These are phyloP conservation scores for Corchorus olitorius DNA, from an alignment of 345 rosid genomes.

Conservation along the genomic window DNA sequence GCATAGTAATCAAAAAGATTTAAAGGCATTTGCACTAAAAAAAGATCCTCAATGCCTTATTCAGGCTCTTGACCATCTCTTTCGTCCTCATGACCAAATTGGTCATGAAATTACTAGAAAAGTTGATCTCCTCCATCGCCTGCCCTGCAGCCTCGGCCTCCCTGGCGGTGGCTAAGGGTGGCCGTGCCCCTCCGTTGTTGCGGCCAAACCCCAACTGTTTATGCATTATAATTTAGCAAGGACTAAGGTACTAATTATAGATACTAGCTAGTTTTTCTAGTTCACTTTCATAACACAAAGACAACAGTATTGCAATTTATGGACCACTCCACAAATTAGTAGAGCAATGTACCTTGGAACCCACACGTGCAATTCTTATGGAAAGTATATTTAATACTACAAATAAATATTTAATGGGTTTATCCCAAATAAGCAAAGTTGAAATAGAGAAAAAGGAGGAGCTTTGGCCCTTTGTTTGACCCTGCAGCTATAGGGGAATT, in stretches of 20 bases:
- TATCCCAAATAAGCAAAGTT: background rate
- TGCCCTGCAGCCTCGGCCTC: too few species aligned
- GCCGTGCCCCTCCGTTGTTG: too few species aligned
- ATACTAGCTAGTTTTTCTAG: background rate
- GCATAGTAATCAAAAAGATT: too few species aligned
- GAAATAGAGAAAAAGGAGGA: background rate
- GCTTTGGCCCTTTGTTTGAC: background rate
- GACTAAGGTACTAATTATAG: too few species aligned
- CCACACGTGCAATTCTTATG: slow-evolving; percentile 19
- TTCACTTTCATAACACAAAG: background rate
- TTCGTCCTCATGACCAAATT: background rate
- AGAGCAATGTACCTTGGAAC: background rate
- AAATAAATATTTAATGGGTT: background rate
- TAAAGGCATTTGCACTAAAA: too few species aligned
- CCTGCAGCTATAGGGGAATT: too few species aligned
- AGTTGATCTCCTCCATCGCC: too few species aligned
- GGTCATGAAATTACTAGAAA: too few species aligned
- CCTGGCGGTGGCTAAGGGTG: background rate
- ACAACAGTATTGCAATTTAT: background rate
- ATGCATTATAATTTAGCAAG: background rate
- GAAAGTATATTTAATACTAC: too few species aligned
- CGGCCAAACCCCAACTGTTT: background rate
- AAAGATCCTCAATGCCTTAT: too few species aligned
- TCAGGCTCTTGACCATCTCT: background rate
- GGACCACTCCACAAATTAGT: slow-evolving; percentile 9